phyloP scores from a whole-genome alignment of 164 flowering plant species.

The Cinnamomum micranthum region DNA sequence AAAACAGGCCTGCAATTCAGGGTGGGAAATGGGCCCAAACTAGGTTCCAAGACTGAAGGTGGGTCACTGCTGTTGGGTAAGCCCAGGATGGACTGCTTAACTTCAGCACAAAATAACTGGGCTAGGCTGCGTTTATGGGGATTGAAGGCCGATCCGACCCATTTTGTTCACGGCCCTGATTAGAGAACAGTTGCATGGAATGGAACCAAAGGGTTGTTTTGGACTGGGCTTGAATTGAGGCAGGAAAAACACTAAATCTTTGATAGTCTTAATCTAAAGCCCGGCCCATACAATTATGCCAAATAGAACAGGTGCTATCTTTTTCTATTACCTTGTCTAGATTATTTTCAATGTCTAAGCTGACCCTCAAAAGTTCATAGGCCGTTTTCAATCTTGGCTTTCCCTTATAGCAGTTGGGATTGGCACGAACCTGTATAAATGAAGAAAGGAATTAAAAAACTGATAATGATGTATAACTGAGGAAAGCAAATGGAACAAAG shows the following conservation, averaged over 20 bases:
- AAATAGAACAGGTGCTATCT: neutral
- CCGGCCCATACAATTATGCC: neutral
- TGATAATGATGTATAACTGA: neutral
- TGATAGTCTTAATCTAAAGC: neutral
- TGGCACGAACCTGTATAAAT: slow-evolving; percentile 46
- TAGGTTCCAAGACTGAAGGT: no score
- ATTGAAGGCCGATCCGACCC: neutral
- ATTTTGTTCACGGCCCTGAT: neutral
- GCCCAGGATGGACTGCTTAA: no score
- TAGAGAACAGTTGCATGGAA: neutral
- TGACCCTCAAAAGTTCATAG: neutral
- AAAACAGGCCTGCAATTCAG: no score
- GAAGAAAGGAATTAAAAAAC: neutral
- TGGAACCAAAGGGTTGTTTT: neutral
- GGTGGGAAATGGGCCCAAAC: no score
- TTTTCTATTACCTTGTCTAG: neutral
- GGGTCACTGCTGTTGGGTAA: no score
- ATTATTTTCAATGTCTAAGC: neutral
- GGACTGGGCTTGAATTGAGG: no score
- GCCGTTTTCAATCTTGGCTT: slow-evolving; percentile 50
- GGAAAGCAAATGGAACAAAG: neutral
- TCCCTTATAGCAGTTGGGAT: slow-evolving; percentile 80
- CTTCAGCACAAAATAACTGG: no score
- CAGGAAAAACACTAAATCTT: neutral
- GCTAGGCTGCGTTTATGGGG: no score